Evolutionary conservation across 1,284 basidiomycete genomes (phyloP).

Genomic region (Nidula niveotomentosa): DNA sequence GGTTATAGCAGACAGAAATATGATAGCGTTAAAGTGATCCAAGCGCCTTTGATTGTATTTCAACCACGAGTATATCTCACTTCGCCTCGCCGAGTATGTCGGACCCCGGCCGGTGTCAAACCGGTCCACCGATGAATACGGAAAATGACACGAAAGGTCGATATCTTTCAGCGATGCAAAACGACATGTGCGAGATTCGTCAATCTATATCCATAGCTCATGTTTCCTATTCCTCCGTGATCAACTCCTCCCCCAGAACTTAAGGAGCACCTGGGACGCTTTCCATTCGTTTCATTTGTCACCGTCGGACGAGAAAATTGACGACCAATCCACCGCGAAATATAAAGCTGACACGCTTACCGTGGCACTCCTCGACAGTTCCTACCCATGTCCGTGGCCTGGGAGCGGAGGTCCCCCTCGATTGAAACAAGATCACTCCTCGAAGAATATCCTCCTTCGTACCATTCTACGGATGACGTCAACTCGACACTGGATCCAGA

Average conservation of each 20-base stretch:
- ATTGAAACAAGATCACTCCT: constrained; percentile 39
- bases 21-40: no score
- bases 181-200: constrained; percentile 20
- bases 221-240: constrained; percentile 21
- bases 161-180: constrained; percentile 8
- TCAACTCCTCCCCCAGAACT: constrained; percentile 13
- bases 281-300: constrained; percentile 24
- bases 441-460: constrained; percentile 40
- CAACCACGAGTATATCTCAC: no score
- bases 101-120: constrained; percentile 33
- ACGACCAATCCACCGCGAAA: constrained; percentile 19
- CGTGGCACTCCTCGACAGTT: constrained; percentile 20
- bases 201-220: constrained; percentile 24
- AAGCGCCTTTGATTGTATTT: no score
- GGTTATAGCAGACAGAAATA: no score
- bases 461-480: constrained; percentile 40
- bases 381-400: constrained; percentile 36
- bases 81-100: constrained; percentile 26
- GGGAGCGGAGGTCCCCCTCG: constrained; percentile 28
- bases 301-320: constrained; percentile 23
- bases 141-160: constrained; percentile 31
- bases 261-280: constrained; percentile 14
- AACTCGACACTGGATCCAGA: constrained; percentile 26
- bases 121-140: constrained; percentile 36
- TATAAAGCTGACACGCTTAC: constrained; percentile 27